Conservation (phyloP, 257 asterid species). For the Avicennia marina region DNA sequence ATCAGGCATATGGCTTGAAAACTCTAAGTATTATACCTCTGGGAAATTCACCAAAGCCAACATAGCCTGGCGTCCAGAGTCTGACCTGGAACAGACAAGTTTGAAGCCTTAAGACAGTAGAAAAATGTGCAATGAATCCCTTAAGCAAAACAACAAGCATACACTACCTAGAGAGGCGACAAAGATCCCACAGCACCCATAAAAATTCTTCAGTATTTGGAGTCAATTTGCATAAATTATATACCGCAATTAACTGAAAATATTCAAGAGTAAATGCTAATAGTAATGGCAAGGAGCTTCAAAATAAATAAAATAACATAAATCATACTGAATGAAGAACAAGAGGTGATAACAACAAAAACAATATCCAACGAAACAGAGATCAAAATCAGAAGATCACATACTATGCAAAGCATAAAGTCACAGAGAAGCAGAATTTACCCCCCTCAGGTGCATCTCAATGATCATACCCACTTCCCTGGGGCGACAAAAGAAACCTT, state of each 20-base stretch:
- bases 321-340: too few species aligned
- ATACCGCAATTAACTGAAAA: slow-evolving; percentile 67
- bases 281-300: slow-evolving; percentile 6
- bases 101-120: slow-evolving; percentile 14
- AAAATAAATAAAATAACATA: slow-evolving; percentile 3
- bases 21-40: slow-evolving; percentile 49
- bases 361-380: not conserved
- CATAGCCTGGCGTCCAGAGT: slow-evolving; percentile 95
- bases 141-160: slow-evolving; percentile 18
- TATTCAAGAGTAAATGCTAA: slow-evolving; percentile 19
- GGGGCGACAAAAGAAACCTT: slow-evolving; percentile 71
- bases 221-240: slow-evolving; percentile 58
- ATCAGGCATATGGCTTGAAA: slow-evolving; percentile 12
- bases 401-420: not conserved
- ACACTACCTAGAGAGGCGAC: slow-evolving; percentile 83
- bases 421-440: slow-evolving; percentile 32
- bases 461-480: slow-evolving; percentile 65
- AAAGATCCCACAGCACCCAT: slow-evolving; percentile 94
- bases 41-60: slow-evolving; percentile 81
- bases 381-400: slow-evolving; percentile 19
- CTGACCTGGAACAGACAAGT: slow-evolving; percentile 57
- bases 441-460: slow-evolving; percentile 83
- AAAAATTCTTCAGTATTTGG: slow-evolving; percentile 82
- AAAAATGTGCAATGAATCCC: not conserved
- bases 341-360: not conserved